A percentile compares a stretch with the other conserved stretches of the same genome.
phyloP scores from a whole-genome alignment of 371 early-diverging fungal genomes.

The Mucor lusitanicus region DNA sequence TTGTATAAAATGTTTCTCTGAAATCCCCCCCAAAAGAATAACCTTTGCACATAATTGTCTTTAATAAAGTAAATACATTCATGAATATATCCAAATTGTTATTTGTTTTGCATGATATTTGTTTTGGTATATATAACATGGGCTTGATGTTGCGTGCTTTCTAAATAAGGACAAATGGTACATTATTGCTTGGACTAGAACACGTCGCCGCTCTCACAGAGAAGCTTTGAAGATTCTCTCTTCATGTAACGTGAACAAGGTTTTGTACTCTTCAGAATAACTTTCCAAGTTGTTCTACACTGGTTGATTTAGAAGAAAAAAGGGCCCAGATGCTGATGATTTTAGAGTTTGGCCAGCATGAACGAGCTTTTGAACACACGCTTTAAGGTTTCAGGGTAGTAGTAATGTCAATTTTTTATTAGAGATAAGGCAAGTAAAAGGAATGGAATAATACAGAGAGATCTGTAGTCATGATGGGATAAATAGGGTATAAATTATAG shows the following conservation, averaged over 20 bases:
- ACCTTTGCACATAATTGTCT: not conserved
- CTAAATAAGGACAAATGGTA: not conserved
- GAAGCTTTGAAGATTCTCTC: not conserved
- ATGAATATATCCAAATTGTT: not conserved
- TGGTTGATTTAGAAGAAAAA: not conserved
- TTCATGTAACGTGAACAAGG: not conserved
- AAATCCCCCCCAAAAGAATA: not conserved
- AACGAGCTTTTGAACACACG: not conserved
- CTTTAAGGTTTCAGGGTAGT: not conserved
- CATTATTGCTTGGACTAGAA: not conserved
- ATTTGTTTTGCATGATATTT: not conserved
- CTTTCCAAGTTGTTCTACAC: not conserved
- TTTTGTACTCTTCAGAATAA: not conserved
- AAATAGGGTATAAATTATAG: not conserved
- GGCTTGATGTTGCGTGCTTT: not conserved
- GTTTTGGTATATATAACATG: not conserved
- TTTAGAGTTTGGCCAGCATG: not conserved
- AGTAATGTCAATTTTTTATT: not conserved
- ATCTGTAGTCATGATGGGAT: not conserved
- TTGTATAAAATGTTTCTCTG: not conserved
- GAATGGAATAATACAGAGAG: not conserved
- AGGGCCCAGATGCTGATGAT: not conserved
- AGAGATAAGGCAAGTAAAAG: not conserved
- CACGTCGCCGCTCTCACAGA: not conserved
- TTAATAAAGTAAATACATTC: not conserved